Percentiles rank a stretch among this genome's conserved stretches.
phyloP scores from a whole-genome alignment of 768 basidiomycete species.

The Auriscalpium orientale region DNA sequence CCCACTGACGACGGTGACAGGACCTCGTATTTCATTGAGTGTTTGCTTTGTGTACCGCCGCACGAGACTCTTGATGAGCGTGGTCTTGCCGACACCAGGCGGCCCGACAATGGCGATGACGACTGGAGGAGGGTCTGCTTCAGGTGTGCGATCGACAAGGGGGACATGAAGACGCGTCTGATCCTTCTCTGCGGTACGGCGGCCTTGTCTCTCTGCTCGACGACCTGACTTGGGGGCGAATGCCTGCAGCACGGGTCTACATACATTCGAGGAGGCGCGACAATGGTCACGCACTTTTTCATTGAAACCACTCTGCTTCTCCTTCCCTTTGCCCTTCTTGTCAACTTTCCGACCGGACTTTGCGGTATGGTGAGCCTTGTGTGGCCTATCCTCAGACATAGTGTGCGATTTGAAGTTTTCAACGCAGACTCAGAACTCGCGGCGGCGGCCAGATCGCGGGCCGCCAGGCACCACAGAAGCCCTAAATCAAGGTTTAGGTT shows the following conservation, averaged over 20 bases:
- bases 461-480: no score
- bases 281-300: conserved; percentile 61
- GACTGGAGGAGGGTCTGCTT: conserved; percentile 86
- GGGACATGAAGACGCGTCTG: conserved; percentile 96
- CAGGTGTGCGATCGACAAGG: conserved; percentile 88
- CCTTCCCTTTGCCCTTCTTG: conserved; percentile 68
- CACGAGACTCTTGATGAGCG: conserved; percentile 85
- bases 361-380: conserved; percentile 77
- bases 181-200: conserved; percentile 87
- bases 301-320: conserved; percentile 74
- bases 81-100: conserved; percentile 95
- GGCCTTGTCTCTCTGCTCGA: conserved; percentile 79
- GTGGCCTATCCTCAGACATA: conserved; percentile 50
- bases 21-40: conserved; percentile 81
- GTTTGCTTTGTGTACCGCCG: conserved; percentile 92
- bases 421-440: no score
- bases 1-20: conserved; percentile 89
- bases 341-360: conserved; percentile 66
- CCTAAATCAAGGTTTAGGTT: no score
- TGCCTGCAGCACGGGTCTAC: conserved; percentile 41
- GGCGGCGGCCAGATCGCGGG: no score
- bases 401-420: not conserved
- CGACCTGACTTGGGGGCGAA: conserved; percentile 91
- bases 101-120: conserved; percentile 94
- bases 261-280: not conserved